Evolutionary conservation across 805 yeast species (phyloP), one percentile per base, ranked within the genome.

Genomic region (Brettanomyces custersianus): DNA sequence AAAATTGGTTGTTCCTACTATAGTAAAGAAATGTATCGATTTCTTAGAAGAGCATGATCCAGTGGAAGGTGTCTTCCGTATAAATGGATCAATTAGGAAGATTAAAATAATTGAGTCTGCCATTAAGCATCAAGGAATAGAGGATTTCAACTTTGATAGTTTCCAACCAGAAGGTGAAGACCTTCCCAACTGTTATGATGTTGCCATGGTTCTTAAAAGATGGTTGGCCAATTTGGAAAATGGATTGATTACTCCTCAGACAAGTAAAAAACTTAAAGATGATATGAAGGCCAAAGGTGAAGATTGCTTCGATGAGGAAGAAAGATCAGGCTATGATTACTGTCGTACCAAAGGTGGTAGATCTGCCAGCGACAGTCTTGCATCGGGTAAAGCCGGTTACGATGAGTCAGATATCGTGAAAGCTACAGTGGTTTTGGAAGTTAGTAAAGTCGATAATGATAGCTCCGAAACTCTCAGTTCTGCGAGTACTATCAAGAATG

Each of bases 51-150:
- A 34, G 1, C 38, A 44, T 28, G 52, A 44, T 1, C 52, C 51
- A 4, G 43, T 48, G 4, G 62, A 60, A 42, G 65, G 65, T 10
- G 45, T 60, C n/a, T 60, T 60, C 39, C 42, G 65, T 40, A 53
- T 60, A 38, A 60, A 59, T 40, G 62, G 63, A 5, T 49, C 61
- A 10, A 43, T 60, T 22, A 52, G 52, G 29, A 60, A 59, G 34
- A 51, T 59, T 23, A 55, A 52, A 33, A 29, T 37, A 16, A 45
- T 60, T 31, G 65, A 60, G 36, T 7, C 33, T 4, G 36, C 40
- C 32, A 46, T 60, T 18, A 37, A 41, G 20, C 46, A 42, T 4
- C 33, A 40, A n/a, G 52, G 54, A 29, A 29, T 50, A 9, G 45
- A 43, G 30, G 13, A 30, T 15, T 48, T 43, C 38, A 39, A 45